Evolutionary conservation across 73 alveolate species (phyloP).

Genomic region (Stentor coeruleus): DNA sequence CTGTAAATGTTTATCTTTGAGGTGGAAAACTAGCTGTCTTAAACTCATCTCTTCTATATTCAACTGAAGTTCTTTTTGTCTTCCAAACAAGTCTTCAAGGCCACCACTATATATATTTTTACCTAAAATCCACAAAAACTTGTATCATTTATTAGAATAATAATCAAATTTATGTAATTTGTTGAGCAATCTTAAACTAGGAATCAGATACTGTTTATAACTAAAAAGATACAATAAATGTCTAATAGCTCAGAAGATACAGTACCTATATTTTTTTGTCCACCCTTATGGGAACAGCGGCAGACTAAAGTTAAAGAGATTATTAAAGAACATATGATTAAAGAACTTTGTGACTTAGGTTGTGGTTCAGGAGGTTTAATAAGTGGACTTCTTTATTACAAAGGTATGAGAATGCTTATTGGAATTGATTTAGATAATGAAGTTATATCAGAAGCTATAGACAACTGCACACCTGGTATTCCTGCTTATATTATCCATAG

Average conservation of each 20-base stretch:
- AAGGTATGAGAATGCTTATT: background rate
- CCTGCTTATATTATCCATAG: background rate
- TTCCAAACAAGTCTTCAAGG: conserved; percentile 13
- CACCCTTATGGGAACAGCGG: conserved; percentile 13
- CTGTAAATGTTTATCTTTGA: conserved; percentile 2
- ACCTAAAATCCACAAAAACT: conserved; percentile 10
- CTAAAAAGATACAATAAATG: background rate
- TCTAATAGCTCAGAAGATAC: background rate
- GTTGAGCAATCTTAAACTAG: no score
- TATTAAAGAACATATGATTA: background rate
- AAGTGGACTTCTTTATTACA: background rate
- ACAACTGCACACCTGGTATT: background rate
- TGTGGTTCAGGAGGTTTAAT: conserved; percentile 7
- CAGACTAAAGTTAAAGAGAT: background rate
- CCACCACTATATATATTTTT: conserved; percentile 19
- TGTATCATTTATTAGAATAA: background rate
- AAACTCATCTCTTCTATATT: conserved; percentile 7
- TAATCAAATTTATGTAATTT: no score
- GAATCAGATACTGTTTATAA: background rate
- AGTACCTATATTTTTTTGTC: background rate
- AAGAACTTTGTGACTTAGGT: conserved; percentile 10
- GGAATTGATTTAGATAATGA: conserved; percentile 3
- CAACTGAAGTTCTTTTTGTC: background rate
- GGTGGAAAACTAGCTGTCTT: conserved; percentile 17
- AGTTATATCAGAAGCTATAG: background rate